A percentile compares a stretch with the other conserved stretches of the same genome.
Conservation (phyloP, 108 stramenopile genomes). For the Seminavis robusta region DNA sequence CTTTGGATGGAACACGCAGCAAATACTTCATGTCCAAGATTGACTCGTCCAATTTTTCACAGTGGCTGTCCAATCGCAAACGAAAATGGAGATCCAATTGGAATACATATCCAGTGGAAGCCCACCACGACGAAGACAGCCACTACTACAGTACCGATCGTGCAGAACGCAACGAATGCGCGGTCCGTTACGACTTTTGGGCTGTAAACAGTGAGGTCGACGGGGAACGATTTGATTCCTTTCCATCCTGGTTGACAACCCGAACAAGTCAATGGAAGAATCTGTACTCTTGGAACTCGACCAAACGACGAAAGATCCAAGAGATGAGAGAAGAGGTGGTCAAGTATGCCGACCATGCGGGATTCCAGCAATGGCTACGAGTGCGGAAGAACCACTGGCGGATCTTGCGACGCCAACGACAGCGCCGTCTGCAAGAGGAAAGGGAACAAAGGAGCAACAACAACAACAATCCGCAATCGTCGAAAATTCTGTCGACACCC, state of each 20-base stretch:
- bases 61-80: slow-evolving; percentile 51
- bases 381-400: slow-evolving; percentile 71
- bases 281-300: slow-evolving; percentile 59
- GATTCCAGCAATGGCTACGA: slow-evolving; percentile 59
- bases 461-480: background rate
- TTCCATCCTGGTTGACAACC: slow-evolving; percentile 49
- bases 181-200: slow-evolving; percentile 65
- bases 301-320: slow-evolving; percentile 46
- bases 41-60: slow-evolving; percentile 15
- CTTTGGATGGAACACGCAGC: slow-evolving; percentile 39
- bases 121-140: slow-evolving; percentile 13
- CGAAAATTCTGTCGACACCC: background rate
- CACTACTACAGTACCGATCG: slow-evolving; percentile 1
- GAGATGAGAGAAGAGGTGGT: slow-evolving; percentile 62
- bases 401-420: slow-evolving; percentile 55
- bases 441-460: background rate
- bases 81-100: slow-evolving; percentile 43
- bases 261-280: slow-evolving; percentile 48
- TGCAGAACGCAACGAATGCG: background rate
- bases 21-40: slow-evolving; percentile 13
- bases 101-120: slow-evolving; percentile 27
- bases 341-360: slow-evolving; percentile 21
- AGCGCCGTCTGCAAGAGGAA: slow-evolving; percentile 20
- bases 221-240: slow-evolving; percentile 43
- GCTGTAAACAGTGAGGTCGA: slow-evolving; percentile 45